A percentile compares a stretch with the other conserved stretches of the same genome.
phyloP scores from a whole-genome alignment of 78 protist species.

The Chrysochromulina tobinii region DNA sequence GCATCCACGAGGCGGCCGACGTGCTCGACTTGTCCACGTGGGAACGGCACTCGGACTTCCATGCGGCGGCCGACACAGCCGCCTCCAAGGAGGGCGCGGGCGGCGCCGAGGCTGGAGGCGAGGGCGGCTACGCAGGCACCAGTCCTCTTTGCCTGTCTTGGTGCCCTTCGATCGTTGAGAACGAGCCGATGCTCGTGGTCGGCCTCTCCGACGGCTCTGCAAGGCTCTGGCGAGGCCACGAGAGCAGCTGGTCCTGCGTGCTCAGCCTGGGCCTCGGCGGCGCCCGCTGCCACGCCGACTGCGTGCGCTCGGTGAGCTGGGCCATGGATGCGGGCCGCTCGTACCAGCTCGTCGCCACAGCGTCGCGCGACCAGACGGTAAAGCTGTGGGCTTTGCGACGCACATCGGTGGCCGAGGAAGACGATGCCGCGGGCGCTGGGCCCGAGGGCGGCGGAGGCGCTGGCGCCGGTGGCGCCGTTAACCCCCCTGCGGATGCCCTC shows the following conservation, averaged over 20 bases:
- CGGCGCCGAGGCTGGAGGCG: no score
- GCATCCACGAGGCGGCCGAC: slow-evolving; percentile 90
- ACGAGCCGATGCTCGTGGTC: slow-evolving; percentile 68
- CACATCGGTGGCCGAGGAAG: neutral
- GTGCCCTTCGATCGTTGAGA: slow-evolving; percentile 63
- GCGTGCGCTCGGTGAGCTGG: slow-evolving; percentile 72
- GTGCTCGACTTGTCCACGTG: slow-evolving; percentile 61
- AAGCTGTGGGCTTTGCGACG: slow-evolving; percentile 47
- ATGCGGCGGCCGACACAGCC: slow-evolving; percentile 5
- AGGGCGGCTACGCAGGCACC: no score
- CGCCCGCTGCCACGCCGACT: slow-evolving; percentile 16
- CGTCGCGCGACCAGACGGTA: slow-evolving; percentile 63
- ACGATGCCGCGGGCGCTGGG: neutral
- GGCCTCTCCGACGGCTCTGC: slow-evolving; percentile 68
- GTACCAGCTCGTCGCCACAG: slow-evolving; percentile 81
- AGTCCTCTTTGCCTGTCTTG: slow-evolving; percentile 74
- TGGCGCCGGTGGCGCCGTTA: neutral
- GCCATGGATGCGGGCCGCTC: slow-evolving; percentile 79
- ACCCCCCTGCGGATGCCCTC: neutral
- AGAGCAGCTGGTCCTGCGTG: neutral
- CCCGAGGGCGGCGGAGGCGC: slow-evolving; percentile 25
- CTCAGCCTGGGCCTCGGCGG: neutral
- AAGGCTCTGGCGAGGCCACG: slow-evolving; percentile 41
- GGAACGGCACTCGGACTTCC: slow-evolving; percentile 15
- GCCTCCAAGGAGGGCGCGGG: neutral